Percentiles rank a stretch among this genome's conserved stretches.
Conservation (phyloP, 1,139 yeast genomes). For the Yamadazyma dushanensis region DNA sequence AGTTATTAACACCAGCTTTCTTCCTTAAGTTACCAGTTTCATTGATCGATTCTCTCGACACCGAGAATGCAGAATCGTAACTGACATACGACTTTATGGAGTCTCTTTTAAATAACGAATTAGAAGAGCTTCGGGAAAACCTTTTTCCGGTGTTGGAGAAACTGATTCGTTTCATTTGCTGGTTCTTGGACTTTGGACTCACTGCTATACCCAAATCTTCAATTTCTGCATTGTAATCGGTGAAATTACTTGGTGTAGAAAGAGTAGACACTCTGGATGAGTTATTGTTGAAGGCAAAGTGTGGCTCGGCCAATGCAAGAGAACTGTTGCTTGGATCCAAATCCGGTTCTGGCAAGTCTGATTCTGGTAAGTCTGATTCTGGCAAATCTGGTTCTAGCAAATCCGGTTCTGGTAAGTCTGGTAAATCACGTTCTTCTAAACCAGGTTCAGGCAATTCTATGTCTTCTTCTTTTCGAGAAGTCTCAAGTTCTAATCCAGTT, state of each 20-base stretch:
- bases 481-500: conserved; percentile 25
- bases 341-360: conserved; percentile 13
- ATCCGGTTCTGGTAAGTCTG: neutral
- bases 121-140: conserved; percentile 29
- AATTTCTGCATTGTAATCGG: conserved; percentile 44
- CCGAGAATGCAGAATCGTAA: conserved; percentile 55
- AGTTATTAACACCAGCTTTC: conserved; percentile 39
- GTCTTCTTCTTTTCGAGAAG: conserved; percentile 5
- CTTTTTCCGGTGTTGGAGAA: conserved; percentile 20
- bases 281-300: conserved; percentile 17
- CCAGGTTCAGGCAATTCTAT: neutral
- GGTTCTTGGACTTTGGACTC: conserved; percentile 38
- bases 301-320: conserved; percentile 16
- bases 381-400: too few species aligned
- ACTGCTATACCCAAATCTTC: conserved; percentile 47
- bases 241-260: conserved; percentile 43
- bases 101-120: conserved; percentile 32
- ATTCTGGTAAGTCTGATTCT: neutral
- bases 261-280: conserved; percentile 30
- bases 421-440: neutral
- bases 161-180: conserved; percentile 27
- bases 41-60: conserved; percentile 26
- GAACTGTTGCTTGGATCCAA: conserved; percentile 7
- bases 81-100: conserved; percentile 53
- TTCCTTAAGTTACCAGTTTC: conserved; percentile 29